Percentiles rank a stretch among this genome's conserved stretches.
Evolutionary conservation across 179 eudicot species (phyloP).

Genomic region (Amaranthus tricolor): DNA sequence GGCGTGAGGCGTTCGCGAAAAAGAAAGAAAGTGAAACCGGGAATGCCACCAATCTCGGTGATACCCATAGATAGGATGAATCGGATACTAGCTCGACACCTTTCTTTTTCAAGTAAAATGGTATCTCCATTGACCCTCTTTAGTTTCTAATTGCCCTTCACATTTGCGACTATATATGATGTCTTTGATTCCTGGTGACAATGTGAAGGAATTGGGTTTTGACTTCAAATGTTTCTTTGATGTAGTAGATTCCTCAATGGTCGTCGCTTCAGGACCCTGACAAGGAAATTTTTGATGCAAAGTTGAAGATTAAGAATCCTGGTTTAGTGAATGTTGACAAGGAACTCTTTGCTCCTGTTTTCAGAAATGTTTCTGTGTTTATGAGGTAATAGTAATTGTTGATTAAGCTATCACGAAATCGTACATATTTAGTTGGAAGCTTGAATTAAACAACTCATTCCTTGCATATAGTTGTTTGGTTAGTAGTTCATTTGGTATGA

Average conservation of each 20-base stretch:
- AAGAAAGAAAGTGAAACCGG: conserved; percentile 52
- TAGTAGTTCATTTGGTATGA: no score
- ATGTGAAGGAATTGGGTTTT: conserved; percentile 8
- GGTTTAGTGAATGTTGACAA: conserved; percentile 37
- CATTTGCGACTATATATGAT: not conserved
- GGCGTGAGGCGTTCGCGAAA: conserved; percentile 20
- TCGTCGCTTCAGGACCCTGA: conserved; percentile 61
- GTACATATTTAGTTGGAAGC: not conserved
- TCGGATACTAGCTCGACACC: conserved; percentile 53
- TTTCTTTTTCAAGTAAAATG: conserved; percentile 62
- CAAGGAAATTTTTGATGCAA: conserved; percentile 63
- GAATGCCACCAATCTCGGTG: conserved; percentile 69
- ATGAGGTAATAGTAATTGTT: conserved; percentile 43
- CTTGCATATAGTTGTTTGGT: not conserved
- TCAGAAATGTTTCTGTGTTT: conserved; percentile 64
- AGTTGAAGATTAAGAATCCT: conserved; percentile 54
- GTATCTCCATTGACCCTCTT: conserved; percentile 35
- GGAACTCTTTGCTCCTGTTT: conserved; percentile 67
- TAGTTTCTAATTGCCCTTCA: not conserved
- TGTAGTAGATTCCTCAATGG: conserved; percentile 66
- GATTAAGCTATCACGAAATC: not conserved
- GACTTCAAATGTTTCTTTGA: conserved; percentile 16
- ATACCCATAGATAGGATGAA: conserved; percentile 53
- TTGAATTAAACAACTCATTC: not conserved
- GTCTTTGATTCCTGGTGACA: not conserved